These are phyloP conservation scores for Pelargonium nanum DNA, from an alignment of 345 rosid species.

Conservation along the genomic window DNA sequence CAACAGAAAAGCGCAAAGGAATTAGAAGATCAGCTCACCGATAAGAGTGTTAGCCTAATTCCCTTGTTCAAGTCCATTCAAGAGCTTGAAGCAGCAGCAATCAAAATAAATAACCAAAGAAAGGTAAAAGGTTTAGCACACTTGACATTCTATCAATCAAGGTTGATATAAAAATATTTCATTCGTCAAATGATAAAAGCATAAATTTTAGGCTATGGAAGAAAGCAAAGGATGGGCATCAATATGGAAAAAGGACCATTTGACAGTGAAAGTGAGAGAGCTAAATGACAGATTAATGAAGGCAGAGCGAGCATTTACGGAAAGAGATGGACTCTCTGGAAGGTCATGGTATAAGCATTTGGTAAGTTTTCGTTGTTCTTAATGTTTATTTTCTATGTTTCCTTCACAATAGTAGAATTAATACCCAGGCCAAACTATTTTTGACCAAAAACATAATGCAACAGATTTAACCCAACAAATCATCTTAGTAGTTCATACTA, in stretches of 20 bases:
- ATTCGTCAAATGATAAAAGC: constrained; percentile 5
- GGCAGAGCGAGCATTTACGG: constrained; percentile 71
- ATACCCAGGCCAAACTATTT: not conserved
- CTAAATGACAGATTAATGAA: constrained; percentile 71
- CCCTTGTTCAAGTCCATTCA: constrained; percentile 50
- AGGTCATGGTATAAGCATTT: constrained; percentile 71
- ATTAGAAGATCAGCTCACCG: constrained; percentile 35
- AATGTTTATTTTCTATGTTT: constrained; percentile 1
- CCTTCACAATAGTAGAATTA: no score
- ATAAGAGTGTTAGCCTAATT: constrained; percentile 25
- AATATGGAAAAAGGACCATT: constrained; percentile 20
- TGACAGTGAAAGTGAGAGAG: constrained; percentile 33
- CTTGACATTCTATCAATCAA: constrained; percentile 3
- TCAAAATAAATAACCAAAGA: constrained; percentile 32
- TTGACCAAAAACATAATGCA: not conserved
- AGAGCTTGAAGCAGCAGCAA: constrained; percentile 46
- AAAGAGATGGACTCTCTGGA: constrained; percentile 55
- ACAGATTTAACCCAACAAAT: not conserved
- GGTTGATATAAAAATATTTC: not conserved
- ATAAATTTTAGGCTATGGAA: constrained; percentile 25
- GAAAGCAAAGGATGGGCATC: constrained; percentile 29
- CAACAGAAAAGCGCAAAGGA: constrained; percentile 42
- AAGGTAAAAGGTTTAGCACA: constrained; percentile 26
- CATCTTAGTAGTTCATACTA: not conserved
- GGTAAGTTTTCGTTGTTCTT: constrained; percentile 22